Conservation (phyloP, 78 protist genomes). For the Thecamonas trahens region DNA sequence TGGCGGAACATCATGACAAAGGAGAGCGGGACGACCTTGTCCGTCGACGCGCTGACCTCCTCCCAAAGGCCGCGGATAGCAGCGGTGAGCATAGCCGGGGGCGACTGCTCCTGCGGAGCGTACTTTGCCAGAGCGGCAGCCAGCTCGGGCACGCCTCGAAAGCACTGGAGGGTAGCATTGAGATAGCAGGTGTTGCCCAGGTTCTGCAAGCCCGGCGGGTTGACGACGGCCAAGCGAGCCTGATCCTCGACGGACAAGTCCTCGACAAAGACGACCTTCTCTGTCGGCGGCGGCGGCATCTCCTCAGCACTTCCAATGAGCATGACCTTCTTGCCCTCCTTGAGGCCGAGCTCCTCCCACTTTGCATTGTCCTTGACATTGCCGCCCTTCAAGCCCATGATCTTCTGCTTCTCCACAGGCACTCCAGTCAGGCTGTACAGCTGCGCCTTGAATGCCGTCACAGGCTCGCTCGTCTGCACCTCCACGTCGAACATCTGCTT, state of each 20-base stretch:
- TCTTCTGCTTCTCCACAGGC: constrained; percentile 74
- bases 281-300: constrained; percentile 10
- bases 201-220: constrained; percentile 30
- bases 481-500: constrained; percentile 58
- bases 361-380: constrained; percentile 47
- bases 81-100: too few relatives aligned
- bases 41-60: too few relatives aligned
- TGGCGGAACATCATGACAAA: too few relatives aligned
- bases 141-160: constrained; percentile 31
- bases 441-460: constrained; percentile 49
- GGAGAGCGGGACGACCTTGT: background rate
- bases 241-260: constrained; percentile 8
- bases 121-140: background rate
- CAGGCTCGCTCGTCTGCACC: constrained; percentile 33
- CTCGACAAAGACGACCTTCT: constrained; percentile 7
- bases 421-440: constrained; percentile 63
- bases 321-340: constrained; percentile 11
- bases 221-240: background rate
- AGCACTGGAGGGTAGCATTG: constrained; percentile 26
- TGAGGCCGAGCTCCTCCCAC: constrained; percentile 25
- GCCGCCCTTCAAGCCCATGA: constrained; percentile 18
- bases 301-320: constrained; percentile 41
- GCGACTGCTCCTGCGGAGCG: too few relatives aligned
- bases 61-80: too few relatives aligned
- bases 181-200: constrained; percentile 46